Evolutionary conservation across 169 alveolate genomes (phyloP).

Genomic region (Eimeria acervulina): DNA sequence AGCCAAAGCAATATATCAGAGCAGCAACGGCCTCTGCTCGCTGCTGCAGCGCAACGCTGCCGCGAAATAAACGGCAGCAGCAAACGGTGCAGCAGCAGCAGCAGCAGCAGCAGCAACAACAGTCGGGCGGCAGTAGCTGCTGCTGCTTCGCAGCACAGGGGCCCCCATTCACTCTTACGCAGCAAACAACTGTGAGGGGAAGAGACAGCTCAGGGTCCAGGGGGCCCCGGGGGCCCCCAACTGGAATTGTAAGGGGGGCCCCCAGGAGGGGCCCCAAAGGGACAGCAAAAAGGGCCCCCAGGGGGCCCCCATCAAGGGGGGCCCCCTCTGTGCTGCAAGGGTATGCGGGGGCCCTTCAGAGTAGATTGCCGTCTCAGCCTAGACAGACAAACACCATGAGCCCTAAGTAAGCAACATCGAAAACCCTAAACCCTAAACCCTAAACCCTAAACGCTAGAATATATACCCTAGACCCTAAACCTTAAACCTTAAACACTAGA

Average conservation of each 20-base stretch:
- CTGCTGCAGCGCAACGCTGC: conserved; percentile 31
- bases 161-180: neutral
- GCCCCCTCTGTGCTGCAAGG: conserved; percentile 26
- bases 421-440: conserved; percentile 39
- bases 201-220: neutral
- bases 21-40: conserved; percentile 52
- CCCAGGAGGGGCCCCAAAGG: neutral
- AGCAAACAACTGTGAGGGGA: neutral
- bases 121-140: neutral
- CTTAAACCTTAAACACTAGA: neutral
- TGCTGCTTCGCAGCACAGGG: conserved; percentile 48
- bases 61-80: neutral
- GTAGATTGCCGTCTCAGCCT: neutral
- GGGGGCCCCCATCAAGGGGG: neutral
- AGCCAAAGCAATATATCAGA: neutral
- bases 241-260: neutral
- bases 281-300: neutral
- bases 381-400: neutral
- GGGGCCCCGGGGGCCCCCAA: conserved; percentile 24
- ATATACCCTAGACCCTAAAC: neutral
- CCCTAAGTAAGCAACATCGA: neutral
- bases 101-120: conserved; percentile 27
- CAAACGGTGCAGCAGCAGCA: conserved; percentile 16
- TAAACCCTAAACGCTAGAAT: conserved; percentile 5
- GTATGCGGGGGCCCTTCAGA: conserved; percentile 16